Evolutionary conservation across 495 filamentous ascomycete genomes (phyloP).

Genomic region (Xanthoparmelia taractica): DNA sequence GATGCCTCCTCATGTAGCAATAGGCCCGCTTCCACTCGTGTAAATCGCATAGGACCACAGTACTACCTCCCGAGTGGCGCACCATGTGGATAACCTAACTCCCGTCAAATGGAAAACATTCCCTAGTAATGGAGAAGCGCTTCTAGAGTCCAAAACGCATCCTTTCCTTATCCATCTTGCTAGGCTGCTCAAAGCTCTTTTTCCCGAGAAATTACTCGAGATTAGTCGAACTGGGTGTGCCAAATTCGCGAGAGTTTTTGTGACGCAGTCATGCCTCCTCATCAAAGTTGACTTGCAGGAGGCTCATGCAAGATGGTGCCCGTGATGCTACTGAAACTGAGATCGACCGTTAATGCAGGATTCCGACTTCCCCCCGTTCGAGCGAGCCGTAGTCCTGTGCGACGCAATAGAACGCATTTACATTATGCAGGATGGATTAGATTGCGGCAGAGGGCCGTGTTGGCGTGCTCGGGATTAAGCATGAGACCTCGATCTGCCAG

Average conservation of each 20-base stretch:
- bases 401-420: constrained; percentile 15
- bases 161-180: not conserved
- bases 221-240: not conserved
- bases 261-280: not conserved
- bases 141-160: not conserved
- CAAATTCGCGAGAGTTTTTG: not conserved
- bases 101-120: not conserved
- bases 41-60: constrained; percentile 17
- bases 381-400: constrained; percentile 19
- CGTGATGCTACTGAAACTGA: constrained; percentile 10
- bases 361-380: constrained; percentile 24
- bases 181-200: not conserved
- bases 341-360: constrained; percentile 23
- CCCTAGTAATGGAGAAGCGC: not conserved
- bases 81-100: not conserved
- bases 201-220: not conserved
- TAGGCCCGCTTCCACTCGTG: constrained; percentile 24
- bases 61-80: constrained; percentile 19
- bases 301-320: constrained; percentile 13
- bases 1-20: constrained; percentile 12
- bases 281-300: constrained; percentile 6
- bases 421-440: constrained; percentile 12
- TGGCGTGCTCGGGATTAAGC: constrained; percentile 14
- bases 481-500: not conserved
- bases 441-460: constrained; percentile 9